phyloP scores from a whole-genome alignment of 345 rosid species.

The Lagerstroemia speciosa region DNA sequence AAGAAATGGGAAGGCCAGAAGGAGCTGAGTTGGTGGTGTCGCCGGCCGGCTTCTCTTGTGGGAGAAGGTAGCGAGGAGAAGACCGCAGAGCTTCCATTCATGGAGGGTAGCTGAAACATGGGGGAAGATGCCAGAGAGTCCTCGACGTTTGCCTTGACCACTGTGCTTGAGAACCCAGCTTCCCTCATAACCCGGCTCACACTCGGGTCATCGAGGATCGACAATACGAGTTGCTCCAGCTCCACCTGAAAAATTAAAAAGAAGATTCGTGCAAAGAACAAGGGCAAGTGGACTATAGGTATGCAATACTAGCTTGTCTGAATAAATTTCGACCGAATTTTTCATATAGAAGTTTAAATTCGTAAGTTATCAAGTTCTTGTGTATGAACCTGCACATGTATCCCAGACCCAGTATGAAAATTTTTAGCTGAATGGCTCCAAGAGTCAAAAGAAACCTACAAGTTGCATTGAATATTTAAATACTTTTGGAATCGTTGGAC shows the following conservation, averaged over 20 bases:
- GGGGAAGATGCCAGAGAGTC: slow-evolving; percentile 6
- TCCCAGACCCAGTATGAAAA: too few relatives aligned
- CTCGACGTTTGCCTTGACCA: slow-evolving; percentile 34
- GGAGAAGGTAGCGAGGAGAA: slow-evolving; percentile 91
- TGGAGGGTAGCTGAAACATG: slow-evolving; percentile 2
- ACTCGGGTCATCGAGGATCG: slow-evolving; percentile 76
- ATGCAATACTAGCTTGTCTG: too few relatives aligned
- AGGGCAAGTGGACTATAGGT: too few relatives aligned
- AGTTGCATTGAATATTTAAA: too few relatives aligned
- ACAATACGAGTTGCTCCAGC: slow-evolving; percentile 57
- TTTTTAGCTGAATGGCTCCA: too few relatives aligned
- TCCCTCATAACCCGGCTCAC: slow-evolving; percentile 41
- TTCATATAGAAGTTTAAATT: too few relatives aligned
- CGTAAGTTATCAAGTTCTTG: too few relatives aligned
- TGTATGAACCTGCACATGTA: too few relatives aligned
- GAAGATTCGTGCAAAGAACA: neutral
- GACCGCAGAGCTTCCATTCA: slow-evolving; percentile 30
- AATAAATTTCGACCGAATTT: too few relatives aligned
- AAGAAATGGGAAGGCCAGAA: slow-evolving; percentile 53
- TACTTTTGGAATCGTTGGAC: too few relatives aligned
- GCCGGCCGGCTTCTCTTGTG: slow-evolving; percentile 30
- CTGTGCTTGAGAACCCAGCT: slow-evolving; percentile 34
- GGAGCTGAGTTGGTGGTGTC: slow-evolving; percentile 24
- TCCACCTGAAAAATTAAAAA: slow-evolving; percentile 20
- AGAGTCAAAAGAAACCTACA: too few relatives aligned